phyloP scores from a whole-genome alignment of 805 yeast species.

The Candida arabinofermentans region DNA sequence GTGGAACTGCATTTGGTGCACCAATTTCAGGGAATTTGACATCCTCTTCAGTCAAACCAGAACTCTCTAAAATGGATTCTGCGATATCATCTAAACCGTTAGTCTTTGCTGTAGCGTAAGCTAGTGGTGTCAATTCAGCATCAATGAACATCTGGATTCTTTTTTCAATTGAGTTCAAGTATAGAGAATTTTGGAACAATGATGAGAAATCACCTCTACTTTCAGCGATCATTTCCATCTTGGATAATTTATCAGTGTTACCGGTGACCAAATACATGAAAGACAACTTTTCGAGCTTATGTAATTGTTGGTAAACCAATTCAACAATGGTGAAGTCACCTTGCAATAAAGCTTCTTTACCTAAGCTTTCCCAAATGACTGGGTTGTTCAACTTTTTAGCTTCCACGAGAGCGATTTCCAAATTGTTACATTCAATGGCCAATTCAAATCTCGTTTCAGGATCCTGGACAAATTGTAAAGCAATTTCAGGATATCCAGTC shows the following conservation, averaged over 20 bases:
- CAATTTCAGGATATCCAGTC: constrained; percentile 96
- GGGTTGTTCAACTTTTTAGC: constrained; percentile 71
- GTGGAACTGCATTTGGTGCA: constrained; percentile 39
- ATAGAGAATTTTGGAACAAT: constrained; percentile 77
- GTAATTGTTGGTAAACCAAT: constrained; percentile 81
- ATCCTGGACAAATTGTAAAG: constrained; percentile 94
- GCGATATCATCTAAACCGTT: constrained; percentile 79
- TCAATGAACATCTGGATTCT: constrained; percentile 71
- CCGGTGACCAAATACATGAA: constrained; percentile 86
- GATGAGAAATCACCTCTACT: constrained; percentile 79
- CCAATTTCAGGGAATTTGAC: constrained; percentile 42
- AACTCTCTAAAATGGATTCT: constrained; percentile 60
- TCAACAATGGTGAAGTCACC: constrained; percentile 87
- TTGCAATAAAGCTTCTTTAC: constrained; percentile 81
- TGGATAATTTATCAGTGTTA: constrained; percentile 65
- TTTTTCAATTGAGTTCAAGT: constrained; percentile 67
- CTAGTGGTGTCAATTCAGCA: constrained; percentile 81
- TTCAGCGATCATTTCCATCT: constrained; percentile 88
- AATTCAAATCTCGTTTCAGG: constrained; percentile 94
- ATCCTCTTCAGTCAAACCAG: constrained; percentile 60
- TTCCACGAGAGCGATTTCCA: constrained; percentile 81
- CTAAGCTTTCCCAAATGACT: constrained; percentile 75
- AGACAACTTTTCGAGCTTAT: constrained; percentile 82
- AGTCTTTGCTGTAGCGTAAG: constrained; percentile 87
- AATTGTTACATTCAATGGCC: constrained; percentile 90